phyloP scores from a whole-genome alignment of 345 rosid species.

The Corymbia maculata region DNA sequence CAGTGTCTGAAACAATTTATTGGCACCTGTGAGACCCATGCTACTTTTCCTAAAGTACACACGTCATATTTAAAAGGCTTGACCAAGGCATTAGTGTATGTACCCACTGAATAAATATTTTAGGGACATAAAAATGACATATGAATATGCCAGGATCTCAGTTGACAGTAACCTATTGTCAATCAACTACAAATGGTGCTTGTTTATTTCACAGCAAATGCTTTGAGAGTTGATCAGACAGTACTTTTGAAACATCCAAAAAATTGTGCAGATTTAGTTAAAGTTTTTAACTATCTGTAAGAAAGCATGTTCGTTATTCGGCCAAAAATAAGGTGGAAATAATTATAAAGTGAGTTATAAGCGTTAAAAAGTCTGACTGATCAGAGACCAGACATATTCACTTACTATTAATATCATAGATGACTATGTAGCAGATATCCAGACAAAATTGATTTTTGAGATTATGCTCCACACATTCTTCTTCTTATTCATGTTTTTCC shows the following conservation, averaged over 20 bases:
- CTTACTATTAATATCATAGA: not conserved
- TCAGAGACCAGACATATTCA: not conserved
- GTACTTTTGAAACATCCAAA: not conserved
- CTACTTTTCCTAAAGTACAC: not conserved
- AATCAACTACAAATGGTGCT: not conserved
- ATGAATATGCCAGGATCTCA: not conserved
- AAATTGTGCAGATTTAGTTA: not conserved
- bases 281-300: not conserved
- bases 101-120: not conserved
- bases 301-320: not conserved
- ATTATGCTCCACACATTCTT: not conserved
- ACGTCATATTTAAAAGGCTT: not conserved
- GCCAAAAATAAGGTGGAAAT: not conserved
- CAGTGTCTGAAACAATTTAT: slow-evolving; percentile 36
- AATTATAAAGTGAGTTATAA: not conserved
- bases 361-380: not conserved
- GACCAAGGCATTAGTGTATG: not conserved
- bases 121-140: not conserved
- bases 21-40: not conserved
- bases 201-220: not conserved
- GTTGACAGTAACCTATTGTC: not conserved
- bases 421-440: not conserved
- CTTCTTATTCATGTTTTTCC: not conserved
- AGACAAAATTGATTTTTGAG: not conserved
- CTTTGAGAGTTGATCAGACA: not conserved